Evolutionary conservation across 1,284 basidiomycete species (phyloP), one percentile per base, ranked within the genome.

Genomic region (Meira nashicola): DNA sequence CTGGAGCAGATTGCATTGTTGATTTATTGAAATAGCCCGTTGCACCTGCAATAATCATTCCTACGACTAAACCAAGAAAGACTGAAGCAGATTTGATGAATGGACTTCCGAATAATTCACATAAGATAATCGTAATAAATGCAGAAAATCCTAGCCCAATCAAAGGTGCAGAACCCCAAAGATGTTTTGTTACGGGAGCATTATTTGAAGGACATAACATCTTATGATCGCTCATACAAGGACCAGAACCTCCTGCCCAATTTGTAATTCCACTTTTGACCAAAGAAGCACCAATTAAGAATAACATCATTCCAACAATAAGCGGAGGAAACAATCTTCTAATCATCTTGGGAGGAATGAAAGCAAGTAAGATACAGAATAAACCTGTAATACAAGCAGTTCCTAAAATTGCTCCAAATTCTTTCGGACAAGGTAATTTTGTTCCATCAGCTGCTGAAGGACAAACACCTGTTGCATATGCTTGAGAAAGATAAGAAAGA

Each of bases 1-100:
- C 17, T 4, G 64, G 64, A 2, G 65, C 65, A 3, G 55, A 51
- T 12, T 40, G 14, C 50, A 67, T 65, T 21, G 40, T 39, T 2
- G 52, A 3, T 12, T 40, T 39, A 54, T 67, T 54, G 44, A 67
- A 66, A 54, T 67, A 67, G 12, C 65, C 65, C 0, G 64, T 67
- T 1, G 63, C 60, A 17, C 55, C 65, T 2, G 63, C 65, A 8
- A 67, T 59, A 40, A 67, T 66, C 63, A 65, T 61, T 15, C 65
- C 65, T 12, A 67, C 57, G 25, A 67, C 43, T 9, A 67, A 52
- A 41, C 65, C 65, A 17, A 56, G 43, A 14, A 67, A 61, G 12
- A 67, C 65, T 2, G 64, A 66, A 11, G 65, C 63, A 4, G 54
- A 59, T 28, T 67, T 67, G 38, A 67, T 47, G 47, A 67, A 67